Evolutionary conservation across 306 rosid genomes (phyloP).

Genomic region (Rosa multiflora): DNA sequence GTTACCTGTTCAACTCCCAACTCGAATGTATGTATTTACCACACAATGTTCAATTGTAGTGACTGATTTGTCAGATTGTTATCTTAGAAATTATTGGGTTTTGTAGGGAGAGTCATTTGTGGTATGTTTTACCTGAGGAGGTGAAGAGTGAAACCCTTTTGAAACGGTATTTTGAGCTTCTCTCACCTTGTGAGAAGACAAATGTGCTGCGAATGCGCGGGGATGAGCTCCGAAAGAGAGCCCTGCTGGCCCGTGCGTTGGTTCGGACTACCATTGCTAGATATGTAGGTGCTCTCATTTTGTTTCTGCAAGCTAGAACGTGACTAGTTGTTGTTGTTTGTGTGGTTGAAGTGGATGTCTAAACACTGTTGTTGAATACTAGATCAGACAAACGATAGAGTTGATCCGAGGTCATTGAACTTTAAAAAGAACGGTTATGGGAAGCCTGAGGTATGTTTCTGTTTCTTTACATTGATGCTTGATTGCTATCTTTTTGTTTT

Average conservation of each 20-base stretch:
- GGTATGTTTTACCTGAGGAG: conserved; percentile 78
- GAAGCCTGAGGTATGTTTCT: conserved; percentile 74
- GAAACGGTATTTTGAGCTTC: conserved; percentile 57
- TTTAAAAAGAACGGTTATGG: conserved; percentile 76
- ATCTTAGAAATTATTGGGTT: conserved; percentile 20
- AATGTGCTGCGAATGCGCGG: conserved; percentile 51
- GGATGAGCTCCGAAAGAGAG: conserved; percentile 58
- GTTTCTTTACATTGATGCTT: conserved; percentile 20
- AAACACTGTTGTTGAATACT: conserved; percentile 44
- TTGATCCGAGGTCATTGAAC: conserved; percentile 65
- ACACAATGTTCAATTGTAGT: background rate
- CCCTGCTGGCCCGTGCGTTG: conserved; percentile 70
- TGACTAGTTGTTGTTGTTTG: background rate
- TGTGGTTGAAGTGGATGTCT: conserved; percentile 30
- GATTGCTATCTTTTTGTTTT: conserved; percentile 2
- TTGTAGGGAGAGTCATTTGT: conserved; percentile 78
- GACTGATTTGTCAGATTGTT: background rate
- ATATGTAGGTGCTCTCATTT: conserved; percentile 50
- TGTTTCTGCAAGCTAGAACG: background rate
- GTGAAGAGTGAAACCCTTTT: conserved; percentile 50
- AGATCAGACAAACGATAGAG: conserved; percentile 58
- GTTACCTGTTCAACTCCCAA: conserved; percentile 59
- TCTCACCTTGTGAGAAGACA: conserved; percentile 72
- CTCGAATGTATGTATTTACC: conserved; percentile 43
- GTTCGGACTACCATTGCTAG: conserved; percentile 89